A percentile compares a stretch with the other conserved stretches of the same genome.
Evolutionary conservation across 768 basidiomycete genomes (phyloP).

Genomic region (Albatrellus ellisii): DNA sequence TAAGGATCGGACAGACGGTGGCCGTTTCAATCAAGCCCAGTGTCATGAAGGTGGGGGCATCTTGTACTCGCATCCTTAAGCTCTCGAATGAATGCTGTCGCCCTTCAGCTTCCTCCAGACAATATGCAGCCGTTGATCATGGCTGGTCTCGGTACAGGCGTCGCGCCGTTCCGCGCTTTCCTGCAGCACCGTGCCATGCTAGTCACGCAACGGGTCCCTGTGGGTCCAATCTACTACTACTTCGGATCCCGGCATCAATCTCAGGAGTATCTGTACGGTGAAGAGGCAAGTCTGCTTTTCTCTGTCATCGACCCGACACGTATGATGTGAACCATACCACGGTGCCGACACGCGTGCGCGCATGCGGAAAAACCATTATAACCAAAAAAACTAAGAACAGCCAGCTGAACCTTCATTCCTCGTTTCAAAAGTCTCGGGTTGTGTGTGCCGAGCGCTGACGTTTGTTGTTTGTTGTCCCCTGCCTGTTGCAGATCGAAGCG

Average conservation of each 20-base stretch:
- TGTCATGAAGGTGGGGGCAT: slow-evolving; percentile 80
- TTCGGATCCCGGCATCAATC: slow-evolving; percentile 95
- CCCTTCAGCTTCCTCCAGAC: slow-evolving; percentile 61
- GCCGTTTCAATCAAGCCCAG: slow-evolving; percentile 98
- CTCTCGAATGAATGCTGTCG: neutral
- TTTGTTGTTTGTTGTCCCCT: neutral
- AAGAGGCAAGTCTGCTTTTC: slow-evolving; percentile 30
- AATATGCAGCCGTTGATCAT: slow-evolving; percentile 89
- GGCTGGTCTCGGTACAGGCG: slow-evolving; percentile 97
- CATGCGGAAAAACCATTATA: slow-evolving; percentile 12
- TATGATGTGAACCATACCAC: slow-evolving; percentile 12
- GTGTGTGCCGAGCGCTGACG: too few relatives aligned
- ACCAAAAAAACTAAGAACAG: slow-evolving; percentile 12
- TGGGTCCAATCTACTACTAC: slow-evolving; percentile 95
- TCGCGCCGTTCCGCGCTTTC: slow-evolving; percentile 98
- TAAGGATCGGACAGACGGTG: slow-evolving; percentile 81
- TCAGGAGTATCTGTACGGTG: slow-evolving; percentile 94
- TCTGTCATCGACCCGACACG: neutral
- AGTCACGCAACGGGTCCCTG: slow-evolving; percentile 54
- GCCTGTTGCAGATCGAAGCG: slow-evolving; percentile 51
- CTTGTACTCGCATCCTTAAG: neutral
- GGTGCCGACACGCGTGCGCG: slow-evolving; percentile 6
- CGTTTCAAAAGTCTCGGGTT: too few relatives aligned
- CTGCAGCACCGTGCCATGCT: slow-evolving; percentile 90
- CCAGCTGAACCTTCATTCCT: slow-evolving; percentile 8